Percentiles rank a stretch among this genome's conserved stretches.
Conservation (phyloP, 345 rosid species). For the Arabidopsis suecica region DNA sequence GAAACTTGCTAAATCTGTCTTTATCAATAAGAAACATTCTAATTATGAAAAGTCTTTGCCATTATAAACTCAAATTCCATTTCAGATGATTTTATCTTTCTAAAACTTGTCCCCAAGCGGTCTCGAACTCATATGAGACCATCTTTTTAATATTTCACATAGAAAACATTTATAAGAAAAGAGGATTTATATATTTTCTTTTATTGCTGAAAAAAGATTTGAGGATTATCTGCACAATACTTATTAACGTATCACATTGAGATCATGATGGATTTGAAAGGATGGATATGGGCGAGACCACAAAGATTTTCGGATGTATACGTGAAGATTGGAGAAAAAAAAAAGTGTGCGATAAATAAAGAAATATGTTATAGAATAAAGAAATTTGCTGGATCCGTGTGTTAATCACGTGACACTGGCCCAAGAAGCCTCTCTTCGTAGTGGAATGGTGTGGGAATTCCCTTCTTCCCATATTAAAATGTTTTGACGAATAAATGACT, state of each 20-base stretch:
- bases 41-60: too few relatives aligned
- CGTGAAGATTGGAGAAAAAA: neutral
- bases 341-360: neutral
- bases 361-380: neutral
- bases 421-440: constrained; percentile 15
- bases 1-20: neutral
- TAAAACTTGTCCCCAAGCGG: too few relatives aligned
- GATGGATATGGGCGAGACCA: constrained; percentile 36
- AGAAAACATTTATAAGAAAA: too few relatives aligned
- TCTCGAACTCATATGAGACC: too few relatives aligned
- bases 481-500: neutral
- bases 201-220: too few relatives aligned
- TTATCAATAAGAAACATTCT: neutral
- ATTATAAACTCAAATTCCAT: too few relatives aligned
- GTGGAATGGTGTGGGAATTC: constrained; percentile 8
- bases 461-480: constrained; percentile 1
- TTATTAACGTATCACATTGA: constrained; percentile 2
- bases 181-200: too few relatives aligned
- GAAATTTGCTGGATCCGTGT: constrained; percentile 3
- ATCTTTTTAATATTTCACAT: too few relatives aligned
- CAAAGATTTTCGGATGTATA: constrained; percentile 11
- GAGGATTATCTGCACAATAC: too few relatives aligned
- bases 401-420: constrained; percentile 31
- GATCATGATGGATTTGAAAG: constrained; percentile 4
- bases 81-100: too few relatives aligned